Conservation (phyloP, 2,329 filamentous ascomycete species). For the Pseudogymnoascus verrucosus region DNA sequence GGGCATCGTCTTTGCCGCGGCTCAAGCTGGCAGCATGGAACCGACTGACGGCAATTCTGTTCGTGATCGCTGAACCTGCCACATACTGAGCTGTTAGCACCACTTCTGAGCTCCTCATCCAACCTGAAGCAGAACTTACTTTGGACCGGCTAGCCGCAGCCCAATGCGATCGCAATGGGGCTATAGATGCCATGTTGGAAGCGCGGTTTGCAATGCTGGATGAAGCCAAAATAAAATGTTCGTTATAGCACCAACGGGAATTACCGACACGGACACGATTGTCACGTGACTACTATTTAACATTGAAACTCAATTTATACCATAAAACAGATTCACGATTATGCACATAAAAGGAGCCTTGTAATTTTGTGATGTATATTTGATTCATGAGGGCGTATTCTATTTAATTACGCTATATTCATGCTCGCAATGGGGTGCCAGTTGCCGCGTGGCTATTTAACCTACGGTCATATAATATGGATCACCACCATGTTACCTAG, state of each 20-base stretch:
- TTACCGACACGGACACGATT: not conserved
- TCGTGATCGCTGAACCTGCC: constrained; percentile 34
- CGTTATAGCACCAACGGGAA: not conserved
- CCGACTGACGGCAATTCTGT: constrained; percentile 48
- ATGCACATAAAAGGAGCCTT: not conserved
- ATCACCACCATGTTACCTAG: constrained; percentile 5
- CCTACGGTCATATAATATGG: constrained; percentile 4
- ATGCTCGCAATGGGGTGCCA: not conserved
- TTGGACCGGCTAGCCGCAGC: not conserved
- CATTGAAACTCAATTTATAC: not conserved
- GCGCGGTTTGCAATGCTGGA: not conserved
- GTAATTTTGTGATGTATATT: not conserved
- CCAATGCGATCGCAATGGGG: constrained; percentile 5
- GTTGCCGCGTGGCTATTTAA: constrained; percentile 3
- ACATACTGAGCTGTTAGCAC: constrained; percentile 8
- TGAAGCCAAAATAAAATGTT: constrained; percentile 9
- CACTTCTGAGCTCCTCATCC: not conserved
- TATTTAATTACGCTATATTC: constrained; percentile 2
- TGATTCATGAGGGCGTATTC: constrained; percentile 2
- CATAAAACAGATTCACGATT: not conserved
- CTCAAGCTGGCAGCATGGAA: constrained; percentile 2
- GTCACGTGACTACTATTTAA: not conserved
- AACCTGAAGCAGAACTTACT: not conserved
- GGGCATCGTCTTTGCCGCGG: not conserved
- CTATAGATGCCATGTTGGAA: constrained; percentile 9